A percentile compares a stretch with the other conserved stretches of the same genome.
phyloP scores from a whole-genome alignment of 2,329 filamentous ascomycete genomes.

The Epichloe uncinata region DNA sequence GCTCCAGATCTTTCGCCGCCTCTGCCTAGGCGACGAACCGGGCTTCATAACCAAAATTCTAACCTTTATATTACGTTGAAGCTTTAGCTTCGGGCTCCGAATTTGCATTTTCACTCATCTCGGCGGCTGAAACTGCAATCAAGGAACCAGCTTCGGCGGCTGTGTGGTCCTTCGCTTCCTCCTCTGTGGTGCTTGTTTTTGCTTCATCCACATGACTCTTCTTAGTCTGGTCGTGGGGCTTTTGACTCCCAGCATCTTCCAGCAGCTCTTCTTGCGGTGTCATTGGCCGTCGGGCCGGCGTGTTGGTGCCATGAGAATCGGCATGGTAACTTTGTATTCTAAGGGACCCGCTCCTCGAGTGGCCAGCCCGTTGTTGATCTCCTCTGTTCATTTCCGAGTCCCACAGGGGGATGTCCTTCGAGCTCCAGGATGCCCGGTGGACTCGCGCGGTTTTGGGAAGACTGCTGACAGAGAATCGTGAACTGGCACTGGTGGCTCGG shows the following conservation, averaged over 20 bases:
- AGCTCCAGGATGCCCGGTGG: constrained; percentile 38
- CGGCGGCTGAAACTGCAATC: neutral
- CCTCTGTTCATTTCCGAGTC: constrained; percentile 23
- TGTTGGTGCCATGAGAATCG: constrained; percentile 8
- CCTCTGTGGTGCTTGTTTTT: neutral
- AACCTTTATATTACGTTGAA: neutral
- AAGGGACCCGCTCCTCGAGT: constrained; percentile 20
- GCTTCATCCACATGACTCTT: neutral
- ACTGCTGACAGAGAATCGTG: constrained; percentile 30
- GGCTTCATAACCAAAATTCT: too few species aligned
- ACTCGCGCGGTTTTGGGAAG: constrained; percentile 36
- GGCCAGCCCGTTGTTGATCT: constrained; percentile 14
- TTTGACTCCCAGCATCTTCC: constrained; percentile 3
- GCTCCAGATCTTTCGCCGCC: too few species aligned
- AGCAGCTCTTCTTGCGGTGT: constrained; percentile 18
- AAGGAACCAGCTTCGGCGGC: neutral
- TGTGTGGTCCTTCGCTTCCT: neutral
- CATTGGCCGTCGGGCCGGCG: constrained; percentile 15
- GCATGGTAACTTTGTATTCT: constrained; percentile 14
- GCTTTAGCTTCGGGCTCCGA: neutral
- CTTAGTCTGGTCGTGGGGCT: neutral
- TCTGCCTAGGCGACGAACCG: too few species aligned
- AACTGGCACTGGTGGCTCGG: constrained; percentile 32
- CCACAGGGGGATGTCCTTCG: constrained; percentile 35
- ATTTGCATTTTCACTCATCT: neutral